Base-by-base conservation (phyloP, 2,329 filamentous ascomycete species). In the Fusarium paranaense region DNA sequence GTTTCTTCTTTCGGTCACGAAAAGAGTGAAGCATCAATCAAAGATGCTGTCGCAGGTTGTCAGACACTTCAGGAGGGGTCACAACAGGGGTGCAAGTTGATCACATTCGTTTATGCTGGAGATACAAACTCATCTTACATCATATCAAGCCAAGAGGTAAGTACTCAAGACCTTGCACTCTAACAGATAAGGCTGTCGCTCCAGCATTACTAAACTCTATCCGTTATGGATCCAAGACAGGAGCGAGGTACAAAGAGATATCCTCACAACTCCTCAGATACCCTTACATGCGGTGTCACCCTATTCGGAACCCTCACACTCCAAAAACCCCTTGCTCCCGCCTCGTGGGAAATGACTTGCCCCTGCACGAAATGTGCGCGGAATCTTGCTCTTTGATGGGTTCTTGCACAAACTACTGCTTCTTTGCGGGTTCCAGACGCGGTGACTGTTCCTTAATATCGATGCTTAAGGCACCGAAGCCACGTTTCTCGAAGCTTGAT, bases 401-500 rank as follows among this genome's bases (percentile, higher is more conserved):
- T 54, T 50, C 61, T 33, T 35, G 62, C 63, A 56, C 58, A 45
- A 72, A 35, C 58, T 45, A 57, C 61, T 72, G 65, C 60, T 70
- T 66, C 27, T 57, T 62, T 58, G 65, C 64, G 59, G 64, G 73
- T 68, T 65, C 40, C 56, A 52, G 33, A 62, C 67, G 61, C 64
- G 42, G 71, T 56, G 64, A 63, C 67, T 71, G 45, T 52, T 38
- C 54, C 30, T 68, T n/a, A 30, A 56, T 64, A 59, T 73, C 50
- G 57, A 62, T 69, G 71, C 61, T 68, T 71, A 57, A 47, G 56
- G 50, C 64, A 52, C 61, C 42, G 54, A 64, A 66, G 69, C 73
- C 74, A 78, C 71, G 52, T 67, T 78, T 75, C 67, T 69, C 74
- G 66, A 76, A 69, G 62, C 60, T 67, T 66, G 54, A 38, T 60